A percentile compares a stretch with the other conserved stretches of the same genome.
Conservation (phyloP, 169 alveolate genomes). For the Eimeria sp. region DNA sequence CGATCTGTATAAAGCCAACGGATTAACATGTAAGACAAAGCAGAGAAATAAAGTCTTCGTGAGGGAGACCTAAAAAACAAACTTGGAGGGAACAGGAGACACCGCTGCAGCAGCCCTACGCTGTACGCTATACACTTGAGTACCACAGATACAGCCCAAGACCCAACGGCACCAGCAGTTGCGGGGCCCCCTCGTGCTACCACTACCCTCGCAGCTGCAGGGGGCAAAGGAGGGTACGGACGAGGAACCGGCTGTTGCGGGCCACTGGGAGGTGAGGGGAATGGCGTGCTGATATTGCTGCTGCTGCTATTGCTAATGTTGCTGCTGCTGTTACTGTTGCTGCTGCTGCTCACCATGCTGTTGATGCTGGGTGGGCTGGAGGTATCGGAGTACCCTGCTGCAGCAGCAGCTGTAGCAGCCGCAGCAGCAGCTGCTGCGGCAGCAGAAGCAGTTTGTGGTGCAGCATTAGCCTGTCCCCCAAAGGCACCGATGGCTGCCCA, state of each 20-base stretch:
- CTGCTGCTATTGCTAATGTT: slow-evolving; percentile 50
- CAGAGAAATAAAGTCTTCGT: slow-evolving; percentile 26
- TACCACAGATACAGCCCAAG: background rate
- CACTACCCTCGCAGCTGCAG: background rate
- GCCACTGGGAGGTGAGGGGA: slow-evolving; percentile 36
- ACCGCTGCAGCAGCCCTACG: slow-evolving; percentile 49
- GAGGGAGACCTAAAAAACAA: background rate
- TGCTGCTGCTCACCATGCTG: slow-evolving; percentile 14
- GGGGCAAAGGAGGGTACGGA: background rate
- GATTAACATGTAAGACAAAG: slow-evolving; percentile 19
- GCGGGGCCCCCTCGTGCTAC: background rate
- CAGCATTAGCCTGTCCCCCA: background rate
- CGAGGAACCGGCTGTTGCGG: background rate
- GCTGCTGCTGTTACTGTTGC: slow-evolving; percentile 40
- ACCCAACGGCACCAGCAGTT: background rate
- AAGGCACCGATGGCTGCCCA: background rate
- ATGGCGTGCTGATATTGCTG: slow-evolving; percentile 40
- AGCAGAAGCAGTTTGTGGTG: background rate
- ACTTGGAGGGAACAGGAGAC: background rate
- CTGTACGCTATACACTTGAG: background rate
- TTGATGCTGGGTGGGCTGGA: slow-evolving; percentile 38
- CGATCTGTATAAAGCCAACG: slow-evolving; percentile 52
- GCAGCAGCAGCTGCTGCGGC: slow-evolving; percentile 6
- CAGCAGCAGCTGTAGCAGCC: slow-evolving; percentile 6
- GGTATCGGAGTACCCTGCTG: background rate